phyloP scores from a whole-genome alignment of 768 basidiomycete species.

The Boletales sp. region DNA sequence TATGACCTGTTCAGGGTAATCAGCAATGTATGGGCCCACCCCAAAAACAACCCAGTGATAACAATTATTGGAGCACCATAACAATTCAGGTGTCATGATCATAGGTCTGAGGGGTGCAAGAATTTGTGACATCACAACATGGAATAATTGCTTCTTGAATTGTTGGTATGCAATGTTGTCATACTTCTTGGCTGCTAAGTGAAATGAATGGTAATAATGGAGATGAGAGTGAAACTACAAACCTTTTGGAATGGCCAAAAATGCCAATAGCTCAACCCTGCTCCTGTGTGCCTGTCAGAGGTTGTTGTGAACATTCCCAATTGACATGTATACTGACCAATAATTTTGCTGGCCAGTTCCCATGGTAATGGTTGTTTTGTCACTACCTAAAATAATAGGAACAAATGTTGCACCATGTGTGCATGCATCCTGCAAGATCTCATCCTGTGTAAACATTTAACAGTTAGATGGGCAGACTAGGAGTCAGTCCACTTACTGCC shows the following conservation, averaged over 20 bases:
- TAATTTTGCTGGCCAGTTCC: constrained; percentile 15
- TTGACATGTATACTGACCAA: constrained; percentile 14
- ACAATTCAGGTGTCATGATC: constrained; percentile 28
- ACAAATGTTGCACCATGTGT: constrained; percentile 17
- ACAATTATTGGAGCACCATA: constrained; percentile 24
- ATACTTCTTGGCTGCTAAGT: constrained; percentile 4
- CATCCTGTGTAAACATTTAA: constrained; percentile 17
- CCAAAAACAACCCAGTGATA: constrained; percentile 18
- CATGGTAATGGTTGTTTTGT: constrained; percentile 18
- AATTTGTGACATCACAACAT: constrained; percentile 23
- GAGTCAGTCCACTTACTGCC: neutral
- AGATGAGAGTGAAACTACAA: constrained; percentile 1
- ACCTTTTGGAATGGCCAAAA: constrained; percentile 30
- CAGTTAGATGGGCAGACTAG: neutral
- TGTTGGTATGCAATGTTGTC: constrained; percentile 14
- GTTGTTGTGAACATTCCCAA: constrained; percentile 17
- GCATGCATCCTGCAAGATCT: constrained; percentile 13
- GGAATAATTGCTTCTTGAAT: constrained; percentile 33
- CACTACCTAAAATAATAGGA: constrained; percentile 13
- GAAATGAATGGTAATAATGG: neutral
- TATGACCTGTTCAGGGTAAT: constrained; percentile 38
- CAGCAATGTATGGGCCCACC: constrained; percentile 37
- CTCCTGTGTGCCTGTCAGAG: constrained; percentile 5
- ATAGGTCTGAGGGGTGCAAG: neutral
- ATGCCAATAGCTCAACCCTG: constrained; percentile 15